A percentile compares a stretch with the other conserved stretches of the same genome.
Conservation (phyloP, 306 rosid genomes). For the Corylus heterophylla region DNA sequence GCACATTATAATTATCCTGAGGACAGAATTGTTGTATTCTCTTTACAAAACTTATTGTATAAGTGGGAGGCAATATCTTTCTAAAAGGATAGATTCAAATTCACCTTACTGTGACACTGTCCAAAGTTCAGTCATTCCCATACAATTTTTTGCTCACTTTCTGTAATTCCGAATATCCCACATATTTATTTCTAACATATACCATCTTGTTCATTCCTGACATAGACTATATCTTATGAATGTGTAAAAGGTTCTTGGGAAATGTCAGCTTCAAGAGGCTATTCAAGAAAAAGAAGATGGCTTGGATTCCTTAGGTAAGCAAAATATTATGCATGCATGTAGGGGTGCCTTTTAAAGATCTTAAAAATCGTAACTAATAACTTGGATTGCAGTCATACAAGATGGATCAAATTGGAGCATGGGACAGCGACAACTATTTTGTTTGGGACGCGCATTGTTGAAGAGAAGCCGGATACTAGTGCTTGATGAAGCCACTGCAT, state of each 20-base stretch:
- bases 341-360: not conserved
- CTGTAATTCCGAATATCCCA: too few species aligned
- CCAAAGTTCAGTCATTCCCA: too few species aligned
- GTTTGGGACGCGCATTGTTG: constrained; percentile 31
- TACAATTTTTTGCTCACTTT: too few species aligned
- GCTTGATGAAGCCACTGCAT: constrained; percentile 41
- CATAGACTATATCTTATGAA: not conserved
- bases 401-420: constrained; percentile 44
- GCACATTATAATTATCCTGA: too few species aligned
- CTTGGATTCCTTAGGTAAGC: constrained; percentile 33
- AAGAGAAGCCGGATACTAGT: constrained; percentile 33
- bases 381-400: constrained; percentile 21
- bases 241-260: constrained; percentile 25
- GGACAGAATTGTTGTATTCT: too few species aligned
- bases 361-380: not conserved
- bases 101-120: too few species aligned
- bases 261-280: constrained; percentile 32
- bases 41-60: too few species aligned
- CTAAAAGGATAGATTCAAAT: too few species aligned
- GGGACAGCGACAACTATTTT: constrained; percentile 37
- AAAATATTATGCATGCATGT: not conserved
- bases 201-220: not conserved
- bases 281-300: constrained; percentile 26
- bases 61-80: too few species aligned
- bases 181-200: not conserved